Percentiles rank a stretch among this genome's conserved stretches.
Evolutionary conservation across 345 rosid genomes (phyloP).

Genomic region (Syzygium oleosum): DNA sequence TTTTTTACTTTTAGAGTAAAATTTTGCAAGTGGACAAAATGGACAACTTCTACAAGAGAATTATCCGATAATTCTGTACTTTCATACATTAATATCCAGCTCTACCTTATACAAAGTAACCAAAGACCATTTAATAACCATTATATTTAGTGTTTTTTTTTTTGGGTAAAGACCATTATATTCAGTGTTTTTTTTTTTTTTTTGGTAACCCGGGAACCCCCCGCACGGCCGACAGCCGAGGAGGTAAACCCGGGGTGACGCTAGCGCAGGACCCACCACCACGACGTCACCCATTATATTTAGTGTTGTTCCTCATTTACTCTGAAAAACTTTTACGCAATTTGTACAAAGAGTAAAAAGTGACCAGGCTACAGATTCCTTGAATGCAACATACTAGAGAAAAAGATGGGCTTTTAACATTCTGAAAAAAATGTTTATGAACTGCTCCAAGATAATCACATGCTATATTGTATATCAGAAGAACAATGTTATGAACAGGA

Average conservation of each 20-base stretch:
- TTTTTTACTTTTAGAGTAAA: not conserved
- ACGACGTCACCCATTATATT: not conserved
- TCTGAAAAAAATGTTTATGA: not conserved
- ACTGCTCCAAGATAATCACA: not conserved
- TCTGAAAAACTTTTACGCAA: not conserved
- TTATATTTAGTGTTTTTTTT: not conserved
- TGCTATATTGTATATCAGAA: not conserved
- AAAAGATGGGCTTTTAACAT: not conserved
- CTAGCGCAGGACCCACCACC: too few species aligned
- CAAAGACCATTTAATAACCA: not conserved
- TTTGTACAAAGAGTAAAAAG: not conserved
- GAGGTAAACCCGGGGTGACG: too few species aligned
- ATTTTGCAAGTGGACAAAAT: not conserved
- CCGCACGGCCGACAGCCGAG: too few species aligned
- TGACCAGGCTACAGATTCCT: not conserved
- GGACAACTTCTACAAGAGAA: not conserved
- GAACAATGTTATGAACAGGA: not conserved
- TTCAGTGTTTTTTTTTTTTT: too few species aligned
- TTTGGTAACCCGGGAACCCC: too few species aligned
- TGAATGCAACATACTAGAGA: not conserved
- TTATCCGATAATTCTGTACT: not conserved
- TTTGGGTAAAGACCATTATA: too few species aligned
- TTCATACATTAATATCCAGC: not conserved
- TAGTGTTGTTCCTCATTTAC: not conserved
- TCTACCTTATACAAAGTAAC: not conserved